Conservation (phyloP, 2,329 filamentous ascomycete genomes). For the Colletotrichum navitas region DNA sequence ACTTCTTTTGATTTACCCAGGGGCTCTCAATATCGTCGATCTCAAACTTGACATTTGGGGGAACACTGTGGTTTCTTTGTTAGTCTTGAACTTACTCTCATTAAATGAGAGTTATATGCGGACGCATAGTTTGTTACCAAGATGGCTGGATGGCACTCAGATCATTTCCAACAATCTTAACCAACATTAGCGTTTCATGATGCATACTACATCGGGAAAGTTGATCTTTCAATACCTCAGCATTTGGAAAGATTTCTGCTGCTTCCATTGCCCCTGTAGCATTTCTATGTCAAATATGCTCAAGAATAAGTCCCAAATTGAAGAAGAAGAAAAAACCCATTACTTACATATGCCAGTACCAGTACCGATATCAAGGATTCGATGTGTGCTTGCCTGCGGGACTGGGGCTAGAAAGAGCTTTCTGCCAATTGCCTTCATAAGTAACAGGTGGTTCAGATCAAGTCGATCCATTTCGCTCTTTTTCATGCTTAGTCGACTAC, state of each 20-base stretch:
- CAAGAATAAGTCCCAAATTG: too few relatives aligned
- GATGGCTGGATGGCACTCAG: slow-evolving; percentile 25
- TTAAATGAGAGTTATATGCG: not conserved
- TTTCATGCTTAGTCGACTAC: too few relatives aligned
- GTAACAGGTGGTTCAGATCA: slow-evolving; percentile 10
- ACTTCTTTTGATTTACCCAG: slow-evolving; percentile 67
- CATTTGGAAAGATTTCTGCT: slow-evolving; percentile 9
- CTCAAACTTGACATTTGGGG: slow-evolving; percentile 67
- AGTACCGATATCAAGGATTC: slow-evolving; percentile 69
- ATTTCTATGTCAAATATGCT: not conserved
- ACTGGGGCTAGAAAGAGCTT: slow-evolving; percentile 17
- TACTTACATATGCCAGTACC: slow-evolving; percentile 71
- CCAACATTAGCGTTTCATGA: not conserved
- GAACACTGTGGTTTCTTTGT: slow-evolving; percentile 52
- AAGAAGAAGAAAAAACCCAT: too few relatives aligned
- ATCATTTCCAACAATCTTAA: slow-evolving; percentile 24
- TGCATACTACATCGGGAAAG: not conserved
- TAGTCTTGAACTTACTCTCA: not conserved
- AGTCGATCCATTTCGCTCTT: slow-evolving; percentile 27
- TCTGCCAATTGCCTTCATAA: not conserved
- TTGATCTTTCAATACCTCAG: not conserved
- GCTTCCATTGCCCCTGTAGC: slow-evolving; percentile 48
- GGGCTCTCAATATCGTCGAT: slow-evolving; percentile 69
- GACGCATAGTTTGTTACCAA: slow-evolving; percentile 1
- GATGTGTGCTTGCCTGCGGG: slow-evolving; percentile 34